Evolutionary conservation across 2,329 filamentous ascomycete species (phyloP), one percentile per base, ranked within the genome.

Genomic region (Pochonia chlamydosporia): DNA sequence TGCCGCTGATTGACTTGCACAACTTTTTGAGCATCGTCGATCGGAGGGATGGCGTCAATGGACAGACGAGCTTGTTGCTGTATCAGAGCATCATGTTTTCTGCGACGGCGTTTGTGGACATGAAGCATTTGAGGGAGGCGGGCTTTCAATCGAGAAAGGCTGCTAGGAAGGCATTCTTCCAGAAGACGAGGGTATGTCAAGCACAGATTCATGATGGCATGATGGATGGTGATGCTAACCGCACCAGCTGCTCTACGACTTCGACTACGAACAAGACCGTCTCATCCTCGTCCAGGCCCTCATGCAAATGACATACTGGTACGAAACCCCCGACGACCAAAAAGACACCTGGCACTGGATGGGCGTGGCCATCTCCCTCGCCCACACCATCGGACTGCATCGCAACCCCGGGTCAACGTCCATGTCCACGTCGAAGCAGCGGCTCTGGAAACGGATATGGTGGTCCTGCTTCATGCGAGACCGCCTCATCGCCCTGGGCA

Each of bases 271-370:
- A 67, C 81, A 84, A 39, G 91, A 96, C 64, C 87, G 91, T 44
- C 84, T 96, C 49, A 82, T 89, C 18, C 78, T 96, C 21, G 89
- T 96, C 14, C 92, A 96, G 67, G 85, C 88, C 4, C 75, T 96
- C 20, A 75, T 96, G 21, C 76, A 96, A 50, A 91, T 96, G 87
- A 96, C 91, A 3, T 96, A 95, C 65, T 97, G 92, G 87, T 96
- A 96, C 64, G 91, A 96, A 67, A 95, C 89, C 11, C 91, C 91
- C 0, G 90, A 96, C 67, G 92, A 96, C 63, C 89, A 96, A 63
- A 96, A 96, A 66, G 92, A 96, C 64, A 96, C 91, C 40, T 96
- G 92, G 88, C 91, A 96, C 63, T 96, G 91, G 92, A 95, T 96
- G 88, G 92, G 92, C 16, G 89, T 96, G 31, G 92, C 91, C 36